Evolutionary conservation across 352 stramenopile species (phyloP).

Genomic region (Phytophthora nicotianae): DNA sequence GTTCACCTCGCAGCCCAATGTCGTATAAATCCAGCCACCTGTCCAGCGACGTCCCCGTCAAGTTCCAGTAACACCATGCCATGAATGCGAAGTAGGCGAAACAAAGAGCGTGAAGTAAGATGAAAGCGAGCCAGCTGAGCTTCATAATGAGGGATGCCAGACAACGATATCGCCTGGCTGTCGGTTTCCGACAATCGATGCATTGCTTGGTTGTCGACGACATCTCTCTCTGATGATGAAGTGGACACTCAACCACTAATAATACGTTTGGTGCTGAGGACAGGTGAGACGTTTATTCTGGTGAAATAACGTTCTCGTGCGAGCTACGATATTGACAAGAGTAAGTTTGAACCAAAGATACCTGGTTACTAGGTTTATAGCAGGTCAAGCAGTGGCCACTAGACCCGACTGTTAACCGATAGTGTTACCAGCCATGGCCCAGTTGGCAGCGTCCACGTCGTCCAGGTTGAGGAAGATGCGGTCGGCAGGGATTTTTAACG

Average conservation of each 20-base stretch:
- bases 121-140: neutral
- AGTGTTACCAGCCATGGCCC: constrained; percentile 21
- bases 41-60: neutral
- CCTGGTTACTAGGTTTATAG: too few species aligned
- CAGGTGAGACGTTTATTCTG: too few species aligned
- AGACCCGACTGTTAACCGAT: too few species aligned
- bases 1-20: neutral
- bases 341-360: too few species aligned
- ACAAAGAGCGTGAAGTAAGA: neutral
- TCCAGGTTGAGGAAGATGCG: constrained; percentile 53
- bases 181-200: too few species aligned
- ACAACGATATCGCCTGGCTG: too few species aligned
- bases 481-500: constrained; percentile 29
- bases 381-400: too few species aligned
- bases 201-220: neutral
- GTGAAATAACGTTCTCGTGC: too few species aligned
- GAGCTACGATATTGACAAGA: too few species aligned
- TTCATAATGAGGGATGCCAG: too few species aligned
- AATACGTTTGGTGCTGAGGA: too few species aligned
- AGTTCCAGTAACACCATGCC: neutral
- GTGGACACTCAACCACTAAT: neutral
- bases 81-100: neutral
- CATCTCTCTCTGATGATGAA: neutral
- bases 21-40: neutral
- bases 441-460: constrained; percentile 40